phyloP scores from a whole-genome alignment of 768 basidiomycete species.

The Kwoniella dejecticola region DNA sequence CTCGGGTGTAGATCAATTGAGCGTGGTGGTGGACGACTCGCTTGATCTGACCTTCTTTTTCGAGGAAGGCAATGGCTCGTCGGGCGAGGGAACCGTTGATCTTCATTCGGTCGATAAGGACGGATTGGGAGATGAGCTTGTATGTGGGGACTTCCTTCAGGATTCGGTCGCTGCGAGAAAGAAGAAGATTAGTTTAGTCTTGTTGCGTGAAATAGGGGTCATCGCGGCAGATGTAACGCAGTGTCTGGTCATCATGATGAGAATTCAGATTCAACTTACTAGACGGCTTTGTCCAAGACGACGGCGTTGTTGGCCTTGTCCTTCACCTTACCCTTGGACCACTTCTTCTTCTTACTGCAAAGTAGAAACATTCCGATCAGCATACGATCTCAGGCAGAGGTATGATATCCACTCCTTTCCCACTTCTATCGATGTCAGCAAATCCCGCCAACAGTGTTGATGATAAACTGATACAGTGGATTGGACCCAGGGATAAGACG shows the following conservation, averaged over 20 bases:
- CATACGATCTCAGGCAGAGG: background rate
- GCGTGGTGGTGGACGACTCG: constrained; percentile 91
- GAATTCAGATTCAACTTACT: constrained; percentile 43
- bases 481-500: too few species aligned
- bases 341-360: constrained; percentile 94
- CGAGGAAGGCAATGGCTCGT: constrained; percentile 83
- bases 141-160: constrained; percentile 98
- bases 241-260: too few species aligned
- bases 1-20: constrained; percentile 83
- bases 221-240: too few species aligned
- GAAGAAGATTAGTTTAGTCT: background rate
- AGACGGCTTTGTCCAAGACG: constrained; percentile 87
- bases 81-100: constrained; percentile 94
- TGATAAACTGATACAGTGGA: too few species aligned
- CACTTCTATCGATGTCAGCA: too few species aligned
- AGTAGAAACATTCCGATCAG: background rate
- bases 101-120: constrained; percentile 97
- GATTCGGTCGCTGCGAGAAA: constrained; percentile 61
- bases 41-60: constrained; percentile 93
- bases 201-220: too few species aligned
- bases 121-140: constrained; percentile 96
- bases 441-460: too few species aligned
- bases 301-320: constrained; percentile 99
- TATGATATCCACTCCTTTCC: background rate
- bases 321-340: constrained; percentile 99